Evolutionary conservation across 2,329 filamentous ascomycete genomes (phyloP).

Genomic region (Colletotrichum graminicola): DNA sequence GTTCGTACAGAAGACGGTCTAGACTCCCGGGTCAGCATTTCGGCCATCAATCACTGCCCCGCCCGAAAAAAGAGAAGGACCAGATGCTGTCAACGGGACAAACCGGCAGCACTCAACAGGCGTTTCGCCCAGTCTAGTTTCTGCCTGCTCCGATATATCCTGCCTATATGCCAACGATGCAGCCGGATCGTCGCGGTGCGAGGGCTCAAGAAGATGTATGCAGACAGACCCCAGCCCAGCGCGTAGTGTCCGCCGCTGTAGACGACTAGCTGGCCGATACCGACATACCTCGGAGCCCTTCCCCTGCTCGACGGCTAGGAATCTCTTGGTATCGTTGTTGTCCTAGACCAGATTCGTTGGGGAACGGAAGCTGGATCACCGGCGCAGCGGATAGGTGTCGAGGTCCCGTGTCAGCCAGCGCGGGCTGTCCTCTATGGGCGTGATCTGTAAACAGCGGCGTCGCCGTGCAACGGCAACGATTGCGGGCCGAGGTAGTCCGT

Average conservation of each 20-base stretch:
- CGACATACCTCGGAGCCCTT: conserved; percentile 49
- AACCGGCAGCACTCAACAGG: conserved; percentile 44
- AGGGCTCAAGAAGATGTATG: conserved; percentile 59
- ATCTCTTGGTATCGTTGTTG: conserved; percentile 42
- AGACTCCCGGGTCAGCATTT: neutral
- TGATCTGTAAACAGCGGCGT: conserved; percentile 38
- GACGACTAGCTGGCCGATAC: conserved; percentile 50
- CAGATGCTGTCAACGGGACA: neutral
- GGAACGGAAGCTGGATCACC: conserved; percentile 44
- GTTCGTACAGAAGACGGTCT: conserved; percentile 55
- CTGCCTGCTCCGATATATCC: conserved; percentile 63
- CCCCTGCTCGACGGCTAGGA: conserved; percentile 53
- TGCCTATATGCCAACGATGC: conserved; percentile 60
- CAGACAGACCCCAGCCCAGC: conserved; percentile 59
- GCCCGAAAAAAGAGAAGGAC: neutral
- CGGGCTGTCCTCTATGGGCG: conserved; percentile 54
- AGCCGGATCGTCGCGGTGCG: conserved; percentile 60
- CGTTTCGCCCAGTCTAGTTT: conserved; percentile 56
- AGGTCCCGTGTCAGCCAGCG: conserved; percentile 57
- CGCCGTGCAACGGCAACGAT: conserved; percentile 30
- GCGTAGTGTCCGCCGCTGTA: conserved; percentile 57
- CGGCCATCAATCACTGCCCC: neutral
- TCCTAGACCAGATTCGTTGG: conserved; percentile 50
- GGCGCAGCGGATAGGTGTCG: conserved; percentile 43
- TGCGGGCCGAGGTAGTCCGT: conserved; percentile 54